Evolutionary conservation across 768 basidiomycete species (phyloP), one percentile per base, ranked within the genome.

Genomic region (Fomitopsis serialis): DNA sequence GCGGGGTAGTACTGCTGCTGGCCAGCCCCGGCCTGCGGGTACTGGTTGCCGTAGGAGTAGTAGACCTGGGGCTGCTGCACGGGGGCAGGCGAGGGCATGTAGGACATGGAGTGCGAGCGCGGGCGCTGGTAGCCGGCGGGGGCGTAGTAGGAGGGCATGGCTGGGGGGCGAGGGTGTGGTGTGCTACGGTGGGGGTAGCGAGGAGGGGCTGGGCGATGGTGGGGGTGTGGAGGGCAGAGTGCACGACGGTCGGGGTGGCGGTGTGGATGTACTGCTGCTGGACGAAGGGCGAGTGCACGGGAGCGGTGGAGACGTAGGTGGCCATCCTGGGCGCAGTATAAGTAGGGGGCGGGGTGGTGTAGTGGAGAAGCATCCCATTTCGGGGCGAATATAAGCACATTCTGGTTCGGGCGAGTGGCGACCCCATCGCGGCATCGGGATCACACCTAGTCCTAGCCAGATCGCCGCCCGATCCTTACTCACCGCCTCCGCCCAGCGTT

Each of bases 101-200:
- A 40, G n/a, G 63, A 48, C 48, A 62, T 63, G 15, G 58, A 53
- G 25, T 50, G 44, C 21, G 65, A 64, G 52, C 62, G 61, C 11
- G 62, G 47, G 45, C 57, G 62, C 45, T 50, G 54, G 50, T 61
- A 61, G 34, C 42, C 22, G 10, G 62, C 59, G 49, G 61, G 42
- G 48, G 61, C 64, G 62, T 68, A 70, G 61, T 63, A 63, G 2
- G 64, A 48, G 12, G 61, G 58, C 57, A 63, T 65, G 25, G 44
- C 34, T 13, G 48, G 48, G 22, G 55, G 34, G 48, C 8, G 24
- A 42, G n/a, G 51, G 11, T 24, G 25, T 21, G 40, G 48, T 46
- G 19, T 32, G 53, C 4, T 45, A 24, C n/a, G 42, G 19, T 6
- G 24, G 34, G 25, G 29, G 42, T 35, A 40, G 51, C 25, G 34